Percentiles rank a stretch among this genome's conserved stretches.
Evolutionary conservation across 2,329 filamentous ascomycete species (phyloP).

Genomic region (Phyllosticta citrichinensis): DNA sequence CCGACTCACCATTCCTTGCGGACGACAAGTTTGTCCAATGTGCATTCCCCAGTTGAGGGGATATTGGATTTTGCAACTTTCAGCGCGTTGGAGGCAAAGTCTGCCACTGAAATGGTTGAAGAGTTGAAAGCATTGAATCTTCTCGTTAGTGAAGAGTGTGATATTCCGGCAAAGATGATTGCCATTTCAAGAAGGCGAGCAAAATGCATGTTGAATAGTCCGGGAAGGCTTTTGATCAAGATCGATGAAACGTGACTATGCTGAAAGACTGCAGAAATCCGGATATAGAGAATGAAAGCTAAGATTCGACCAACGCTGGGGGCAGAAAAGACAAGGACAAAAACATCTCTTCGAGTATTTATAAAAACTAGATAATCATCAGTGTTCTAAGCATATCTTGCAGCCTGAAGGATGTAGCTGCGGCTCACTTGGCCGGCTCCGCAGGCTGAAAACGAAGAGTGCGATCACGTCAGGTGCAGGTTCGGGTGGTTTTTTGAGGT

Average conservation of each 20-base stretch:
- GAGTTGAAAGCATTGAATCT: background rate
- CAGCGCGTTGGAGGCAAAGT: background rate
- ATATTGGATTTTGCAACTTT: background rate
- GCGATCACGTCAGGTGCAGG: background rate
- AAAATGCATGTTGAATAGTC: background rate
- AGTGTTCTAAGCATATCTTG: background rate
- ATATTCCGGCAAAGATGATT: background rate
- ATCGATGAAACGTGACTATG: background rate
- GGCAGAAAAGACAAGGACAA: background rate
- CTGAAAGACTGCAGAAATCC: background rate
- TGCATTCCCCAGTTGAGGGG: background rate
- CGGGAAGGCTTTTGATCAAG: background rate
- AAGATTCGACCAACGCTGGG: background rate
- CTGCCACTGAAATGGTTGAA: background rate
- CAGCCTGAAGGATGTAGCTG: background rate
- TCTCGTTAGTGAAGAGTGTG: background rate
- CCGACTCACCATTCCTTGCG: slow-evolving; percentile 5
- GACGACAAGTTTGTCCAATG: slow-evolving; percentile 3
- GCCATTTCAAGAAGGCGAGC: background rate
- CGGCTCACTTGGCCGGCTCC: background rate
- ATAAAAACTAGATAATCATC: background rate
- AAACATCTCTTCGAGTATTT: background rate
- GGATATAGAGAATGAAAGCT: background rate
- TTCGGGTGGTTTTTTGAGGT: background rate
- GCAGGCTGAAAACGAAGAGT: background rate